phyloP scores from a whole-genome alignment of 2,329 filamentous ascomycete species.

The Aaosphaeria pasadenensis region DNA sequence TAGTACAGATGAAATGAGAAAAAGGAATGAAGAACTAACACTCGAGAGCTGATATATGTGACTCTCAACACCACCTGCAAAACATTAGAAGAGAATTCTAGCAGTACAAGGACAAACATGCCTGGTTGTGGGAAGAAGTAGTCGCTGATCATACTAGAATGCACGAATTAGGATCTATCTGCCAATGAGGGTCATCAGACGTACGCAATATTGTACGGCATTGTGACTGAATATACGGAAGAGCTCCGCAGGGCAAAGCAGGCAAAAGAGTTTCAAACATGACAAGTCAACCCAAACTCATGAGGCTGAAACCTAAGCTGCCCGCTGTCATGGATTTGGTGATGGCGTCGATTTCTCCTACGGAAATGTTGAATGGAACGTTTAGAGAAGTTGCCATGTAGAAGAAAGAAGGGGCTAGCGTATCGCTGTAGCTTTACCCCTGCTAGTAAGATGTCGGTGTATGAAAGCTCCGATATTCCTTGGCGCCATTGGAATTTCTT shows the following conservation, averaged over 20 bases:
- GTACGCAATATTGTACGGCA: slow-evolving; percentile 70
- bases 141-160: slow-evolving; percentile 84
- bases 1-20: neutral
- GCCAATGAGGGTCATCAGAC: slow-evolving; percentile 26
- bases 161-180: neutral
- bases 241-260: slow-evolving; percentile 6
- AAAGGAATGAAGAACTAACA: slow-evolving; percentile 35
- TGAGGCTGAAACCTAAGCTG: too few species aligned
- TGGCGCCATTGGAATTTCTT: slow-evolving; percentile 20
- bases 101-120: slow-evolving; percentile 22
- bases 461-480: slow-evolving; percentile 24
- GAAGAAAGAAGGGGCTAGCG: too few species aligned
- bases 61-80: slow-evolving; percentile 79
- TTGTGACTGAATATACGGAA: slow-evolving; percentile 35
- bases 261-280: too few species aligned
- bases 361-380: too few species aligned
- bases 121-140: slow-evolving; percentile 98
- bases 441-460: too few species aligned
- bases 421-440: too few species aligned
- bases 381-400: too few species aligned
- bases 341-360: too few species aligned
- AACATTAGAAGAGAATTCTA: slow-evolving; percentile 16
- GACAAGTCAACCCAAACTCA: too few species aligned
- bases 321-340: too few species aligned
- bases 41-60: slow-evolving; percentile 97